Conservation (phyloP, 1,284 basidiomycete genomes). For the Austroboletus niveus region DNA sequence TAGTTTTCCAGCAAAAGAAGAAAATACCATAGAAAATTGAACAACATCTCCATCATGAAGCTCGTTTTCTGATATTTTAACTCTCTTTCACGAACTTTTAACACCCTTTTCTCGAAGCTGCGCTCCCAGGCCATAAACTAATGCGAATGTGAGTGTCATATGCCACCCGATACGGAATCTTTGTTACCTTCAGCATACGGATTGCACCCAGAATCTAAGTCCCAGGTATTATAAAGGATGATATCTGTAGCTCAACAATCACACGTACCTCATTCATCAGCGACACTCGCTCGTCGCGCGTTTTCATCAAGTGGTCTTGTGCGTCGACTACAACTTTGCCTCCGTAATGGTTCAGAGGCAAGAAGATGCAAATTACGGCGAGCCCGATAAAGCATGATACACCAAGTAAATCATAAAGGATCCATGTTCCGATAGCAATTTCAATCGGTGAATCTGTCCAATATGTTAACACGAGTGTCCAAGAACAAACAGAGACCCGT, state of each 20-base stretch:
- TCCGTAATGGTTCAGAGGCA: conserved; percentile 86
- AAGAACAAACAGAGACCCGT: conserved; percentile 15
- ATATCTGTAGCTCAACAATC: neutral
- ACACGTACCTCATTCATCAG: conserved; percentile 83
- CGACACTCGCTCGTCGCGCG: conserved; percentile 84
- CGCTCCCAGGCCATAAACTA: conserved; percentile 96
- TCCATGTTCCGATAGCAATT: conserved; percentile 75
- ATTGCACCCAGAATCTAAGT: conserved; percentile 77
- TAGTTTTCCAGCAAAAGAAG: conserved; percentile 1
- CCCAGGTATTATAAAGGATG: conserved; percentile 1
- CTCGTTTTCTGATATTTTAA: conserved; percentile 82
- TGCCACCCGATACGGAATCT: neutral
- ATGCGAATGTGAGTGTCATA: conserved; percentile 8
- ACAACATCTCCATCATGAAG: conserved; percentile 80
- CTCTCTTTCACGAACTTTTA: conserved; percentile 76
- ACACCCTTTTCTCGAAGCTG: conserved; percentile 77
- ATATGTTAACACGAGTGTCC: conserved; percentile 11
- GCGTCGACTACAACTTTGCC: conserved; percentile 80
- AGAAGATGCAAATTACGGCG: conserved; percentile 77
- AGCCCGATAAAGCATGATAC: conserved; percentile 81
- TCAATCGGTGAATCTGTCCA: conserved; percentile 80
- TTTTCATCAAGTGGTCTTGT: conserved; percentile 91
- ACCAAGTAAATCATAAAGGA: conserved; percentile 82
- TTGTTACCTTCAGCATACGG: conserved; percentile 82
- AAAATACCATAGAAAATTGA: conserved; percentile 75